phyloP scores from a whole-genome alignment of 140 eudicot species.

The Erigeron philadelphicus region DNA sequence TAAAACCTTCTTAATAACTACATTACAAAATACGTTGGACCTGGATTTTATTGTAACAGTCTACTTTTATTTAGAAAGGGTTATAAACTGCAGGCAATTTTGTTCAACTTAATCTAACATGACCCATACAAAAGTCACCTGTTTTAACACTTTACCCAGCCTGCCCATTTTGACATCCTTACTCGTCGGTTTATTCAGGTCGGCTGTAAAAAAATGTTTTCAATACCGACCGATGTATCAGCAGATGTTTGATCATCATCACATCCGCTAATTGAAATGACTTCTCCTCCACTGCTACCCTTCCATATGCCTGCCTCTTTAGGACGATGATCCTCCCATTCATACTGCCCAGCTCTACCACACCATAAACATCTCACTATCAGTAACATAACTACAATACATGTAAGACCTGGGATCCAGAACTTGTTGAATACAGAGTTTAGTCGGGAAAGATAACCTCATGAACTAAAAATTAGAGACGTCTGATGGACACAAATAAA shows the following conservation, averaged over 20 bases:
- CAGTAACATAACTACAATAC: neutral
- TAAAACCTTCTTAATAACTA: neutral
- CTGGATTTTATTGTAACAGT: neutral
- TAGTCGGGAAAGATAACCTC: neutral
- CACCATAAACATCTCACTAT: neutral
- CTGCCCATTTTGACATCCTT: too few species aligned
- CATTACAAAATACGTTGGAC: too few species aligned
- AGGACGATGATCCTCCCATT: constrained; percentile 99
- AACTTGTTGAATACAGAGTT: neutral
- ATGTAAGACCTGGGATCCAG: neutral
- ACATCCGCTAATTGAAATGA: constrained; percentile 89
- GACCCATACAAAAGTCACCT: neutral
- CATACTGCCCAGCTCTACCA: constrained; percentile 60
- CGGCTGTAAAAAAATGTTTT: neutral
- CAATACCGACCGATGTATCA: constrained; percentile 71
- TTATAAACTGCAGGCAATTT: neutral
- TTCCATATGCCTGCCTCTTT: constrained; percentile 71
- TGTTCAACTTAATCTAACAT: neutral
- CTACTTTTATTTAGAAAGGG: neutral
- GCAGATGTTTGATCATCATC: constrained; percentile 95
- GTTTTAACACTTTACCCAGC: neutral
- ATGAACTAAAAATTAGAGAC: neutral
- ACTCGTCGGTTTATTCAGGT: neutral
- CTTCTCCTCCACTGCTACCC: constrained; percentile 93
- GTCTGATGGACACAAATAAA: neutral